Conservation (phyloP, 2,329 filamentous ascomycete species). For the Fusarium staphyleae region DNA sequence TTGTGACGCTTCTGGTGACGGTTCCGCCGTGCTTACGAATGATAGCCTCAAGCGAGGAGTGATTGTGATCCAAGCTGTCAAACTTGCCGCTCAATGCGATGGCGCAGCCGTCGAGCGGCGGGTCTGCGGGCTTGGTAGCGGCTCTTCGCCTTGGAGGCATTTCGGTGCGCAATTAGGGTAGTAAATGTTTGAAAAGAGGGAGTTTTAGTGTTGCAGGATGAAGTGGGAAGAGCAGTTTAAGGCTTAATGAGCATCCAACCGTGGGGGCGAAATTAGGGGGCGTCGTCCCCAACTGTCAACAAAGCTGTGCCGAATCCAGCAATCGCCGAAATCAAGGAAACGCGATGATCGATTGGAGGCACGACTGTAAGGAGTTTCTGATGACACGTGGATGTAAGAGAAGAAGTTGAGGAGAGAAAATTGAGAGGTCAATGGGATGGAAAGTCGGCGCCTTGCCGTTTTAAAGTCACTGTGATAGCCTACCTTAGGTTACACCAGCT, state of each 20-base stretch:
- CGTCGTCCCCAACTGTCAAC: slow-evolving; percentile 32
- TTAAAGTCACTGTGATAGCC: slow-evolving; percentile 11
- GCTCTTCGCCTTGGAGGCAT: slow-evolving; percentile 37
- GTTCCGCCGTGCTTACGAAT: slow-evolving; percentile 59
- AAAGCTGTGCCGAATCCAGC: slow-evolving; percentile 33
- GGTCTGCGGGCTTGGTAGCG: slow-evolving; percentile 32
- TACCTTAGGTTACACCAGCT: slow-evolving; percentile 3
- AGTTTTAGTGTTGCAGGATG: background rate
- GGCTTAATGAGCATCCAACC: too few relatives aligned
- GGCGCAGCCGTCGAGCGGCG: slow-evolving; percentile 55
- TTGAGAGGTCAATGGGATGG: slow-evolving; percentile 2
- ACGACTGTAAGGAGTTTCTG: background rate
- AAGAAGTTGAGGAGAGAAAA: background rate
- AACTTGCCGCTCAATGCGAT: slow-evolving; percentile 70
- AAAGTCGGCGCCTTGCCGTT: slow-evolving; percentile 22
- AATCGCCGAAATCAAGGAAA: slow-evolving; percentile 36
- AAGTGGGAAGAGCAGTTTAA: background rate
- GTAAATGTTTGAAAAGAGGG: background rate
- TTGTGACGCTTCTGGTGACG: slow-evolving; percentile 55
- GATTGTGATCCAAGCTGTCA: slow-evolving; percentile 57
- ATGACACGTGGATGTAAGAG: background rate
- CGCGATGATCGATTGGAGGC: slow-evolving; percentile 3
- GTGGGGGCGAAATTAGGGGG: slow-evolving; percentile 27
- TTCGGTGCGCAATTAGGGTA: background rate
- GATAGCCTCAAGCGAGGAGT: slow-evolving; percentile 55